Conservation (phyloP, 768 basidiomycete genomes). For the Candolleomyces efflorescens region DNA sequence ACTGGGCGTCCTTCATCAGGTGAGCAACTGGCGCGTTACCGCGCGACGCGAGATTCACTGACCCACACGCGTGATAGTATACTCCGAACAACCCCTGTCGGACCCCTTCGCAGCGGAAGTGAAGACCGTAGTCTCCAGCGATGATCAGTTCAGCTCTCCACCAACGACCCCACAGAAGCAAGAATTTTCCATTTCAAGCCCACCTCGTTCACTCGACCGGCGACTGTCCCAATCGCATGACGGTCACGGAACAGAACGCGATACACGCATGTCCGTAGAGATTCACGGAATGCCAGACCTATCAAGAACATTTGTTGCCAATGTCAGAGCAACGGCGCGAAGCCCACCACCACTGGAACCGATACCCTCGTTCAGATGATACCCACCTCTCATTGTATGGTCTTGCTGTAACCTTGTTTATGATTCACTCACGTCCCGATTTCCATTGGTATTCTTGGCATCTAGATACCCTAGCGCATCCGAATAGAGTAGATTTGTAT, state of each 20-base stretch:
- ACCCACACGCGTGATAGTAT: neutral
- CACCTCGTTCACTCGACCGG: neutral
- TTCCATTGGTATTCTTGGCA: neutral
- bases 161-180: neutral
- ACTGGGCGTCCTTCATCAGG: neutral
- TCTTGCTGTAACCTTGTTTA: neutral
- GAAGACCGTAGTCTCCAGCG: neutral
- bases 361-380: neutral
- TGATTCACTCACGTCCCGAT: neutral
- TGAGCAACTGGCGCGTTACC: neutral
- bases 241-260: too few species aligned
- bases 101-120: slow-evolving; percentile 4
- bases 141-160: neutral
- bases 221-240: too few species aligned
- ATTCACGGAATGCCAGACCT: neutral
- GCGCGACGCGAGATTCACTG: neutral
- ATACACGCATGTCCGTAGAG: neutral
- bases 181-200: neutral
- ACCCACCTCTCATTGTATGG: neutral
- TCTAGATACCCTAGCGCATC: neutral
- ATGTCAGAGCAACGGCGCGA: neutral
- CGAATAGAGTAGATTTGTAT: too few species aligned
- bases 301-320: neutral
- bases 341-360: neutral
- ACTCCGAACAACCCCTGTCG: neutral